Percentiles rank a stretch among this genome's conserved stretches.
Evolutionary conservation across 495 filamentous ascomycete species (phyloP).

Genomic region (Penicillium flavigenum): DNA sequence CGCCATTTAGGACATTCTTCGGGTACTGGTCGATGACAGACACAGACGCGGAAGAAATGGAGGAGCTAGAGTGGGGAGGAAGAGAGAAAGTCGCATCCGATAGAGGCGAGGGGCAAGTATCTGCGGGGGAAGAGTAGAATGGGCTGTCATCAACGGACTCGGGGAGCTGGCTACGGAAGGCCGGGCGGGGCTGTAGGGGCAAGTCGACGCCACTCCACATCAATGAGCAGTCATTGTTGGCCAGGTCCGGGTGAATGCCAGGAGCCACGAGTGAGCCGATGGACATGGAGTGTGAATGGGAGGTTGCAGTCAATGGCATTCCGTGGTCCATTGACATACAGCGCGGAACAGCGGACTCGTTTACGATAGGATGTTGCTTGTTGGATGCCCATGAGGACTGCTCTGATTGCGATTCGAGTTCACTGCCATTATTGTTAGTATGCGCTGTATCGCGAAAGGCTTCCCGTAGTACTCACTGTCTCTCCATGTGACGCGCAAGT

Average conservation of each 20-base stretch:
- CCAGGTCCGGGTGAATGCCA: conserved; percentile 44
- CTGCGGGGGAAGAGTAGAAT: conserved; percentile 45
- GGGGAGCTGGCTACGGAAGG: conserved; percentile 38
- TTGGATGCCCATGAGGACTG: conserved; percentile 36
- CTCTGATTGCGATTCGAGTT: conserved; percentile 43
- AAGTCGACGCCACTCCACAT: conserved; percentile 43
- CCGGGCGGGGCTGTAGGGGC: conserved; percentile 35
- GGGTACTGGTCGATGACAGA: conserved; percentile 39
- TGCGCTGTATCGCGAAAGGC: background rate
- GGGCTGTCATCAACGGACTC: conserved; percentile 42
- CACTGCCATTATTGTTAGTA: conserved; percentile 27
- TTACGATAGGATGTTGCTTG: conserved; percentile 20
- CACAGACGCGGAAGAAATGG: conserved; percentile 38
- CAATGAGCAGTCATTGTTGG: conserved; percentile 35
- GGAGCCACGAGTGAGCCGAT: conserved; percentile 46
- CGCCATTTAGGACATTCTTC: conserved; percentile 36
- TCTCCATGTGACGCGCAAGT: conserved; percentile 73
- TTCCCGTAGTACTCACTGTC: conserved; percentile 61
- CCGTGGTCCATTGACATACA: conserved; percentile 30
- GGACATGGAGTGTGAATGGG: conserved; percentile 44
- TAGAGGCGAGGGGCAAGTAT: conserved; percentile 45
- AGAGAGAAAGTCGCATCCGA: conserved; percentile 42
- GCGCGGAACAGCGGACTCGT: conserved; percentile 30
- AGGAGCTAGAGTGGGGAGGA: conserved; percentile 39
- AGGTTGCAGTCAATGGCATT: conserved; percentile 30